These are phyloP conservation scores for Boletales sp. DNA, from an alignment of 768 basidiomycete genomes.

Conservation along the genomic window DNA sequence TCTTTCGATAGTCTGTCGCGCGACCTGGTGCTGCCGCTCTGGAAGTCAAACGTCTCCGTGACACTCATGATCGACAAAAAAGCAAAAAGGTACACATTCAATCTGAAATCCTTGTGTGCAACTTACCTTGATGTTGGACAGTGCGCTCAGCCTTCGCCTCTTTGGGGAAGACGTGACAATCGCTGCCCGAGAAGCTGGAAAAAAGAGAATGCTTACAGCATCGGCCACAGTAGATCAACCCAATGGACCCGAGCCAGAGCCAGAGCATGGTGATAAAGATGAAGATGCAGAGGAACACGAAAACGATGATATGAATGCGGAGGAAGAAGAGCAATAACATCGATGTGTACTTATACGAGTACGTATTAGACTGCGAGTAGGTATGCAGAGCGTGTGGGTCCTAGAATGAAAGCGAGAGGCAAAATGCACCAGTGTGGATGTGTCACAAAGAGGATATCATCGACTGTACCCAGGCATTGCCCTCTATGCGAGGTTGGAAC, in stretches of 20 bases:
- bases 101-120: neutral
- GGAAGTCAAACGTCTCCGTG: slow-evolving; percentile 88
- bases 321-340: slow-evolving; percentile 8
- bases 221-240: neutral
- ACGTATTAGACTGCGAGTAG: slow-evolving; percentile 10
- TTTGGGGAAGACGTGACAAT: slow-evolving; percentile 77
- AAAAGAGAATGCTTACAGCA: slow-evolving; percentile 18
- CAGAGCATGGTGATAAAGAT: slow-evolving; percentile 2
- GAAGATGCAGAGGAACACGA: slow-evolving; percentile 4
- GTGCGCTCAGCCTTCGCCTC: slow-evolving; percentile 82
- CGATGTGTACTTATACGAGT: slow-evolving; percentile 6
- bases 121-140: slow-evolving; percentile 27
- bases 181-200: slow-evolving; percentile 37
- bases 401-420: neutral
- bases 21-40: slow-evolving; percentile 87
- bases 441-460: slow-evolving; percentile 44
- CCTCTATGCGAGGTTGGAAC: slow-evolving; percentile 67
- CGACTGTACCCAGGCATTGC: slow-evolving; percentile 73
- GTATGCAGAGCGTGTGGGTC: neutral
- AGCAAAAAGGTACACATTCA: slow-evolving; percentile 72
- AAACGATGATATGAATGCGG: slow-evolving; percentile 9
- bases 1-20: slow-evolving; percentile 53
- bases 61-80: slow-evolving; percentile 96
- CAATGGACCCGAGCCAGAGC: slow-evolving; percentile 1
- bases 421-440: neutral